Evolutionary conservation across 2,329 filamentous ascomycete species (phyloP).

Genomic region (Penicillium decumbens): DNA sequence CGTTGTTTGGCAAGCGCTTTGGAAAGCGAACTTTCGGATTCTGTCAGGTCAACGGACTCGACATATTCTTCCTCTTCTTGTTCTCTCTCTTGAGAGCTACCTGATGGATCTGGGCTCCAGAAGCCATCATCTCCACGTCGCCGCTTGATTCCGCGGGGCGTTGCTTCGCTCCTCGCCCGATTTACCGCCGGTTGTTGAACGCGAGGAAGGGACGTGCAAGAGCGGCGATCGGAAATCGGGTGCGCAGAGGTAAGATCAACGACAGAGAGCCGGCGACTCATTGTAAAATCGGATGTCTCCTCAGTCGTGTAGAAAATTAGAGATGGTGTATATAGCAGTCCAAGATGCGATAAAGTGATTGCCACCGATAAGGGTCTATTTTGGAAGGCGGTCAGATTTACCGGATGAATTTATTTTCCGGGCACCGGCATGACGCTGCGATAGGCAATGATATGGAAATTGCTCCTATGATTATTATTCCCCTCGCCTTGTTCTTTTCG

Average conservation of each 20-base stretch:
- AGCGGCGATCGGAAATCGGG: not conserved
- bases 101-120: constrained; percentile 2
- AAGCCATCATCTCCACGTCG: constrained; percentile 2
- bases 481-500: not conserved
- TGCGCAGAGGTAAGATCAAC: constrained; percentile 14
- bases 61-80: constrained; percentile 24
- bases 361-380: constrained; percentile 7
- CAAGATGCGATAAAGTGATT: not conserved
- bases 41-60: constrained; percentile 50
- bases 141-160: constrained; percentile 14
- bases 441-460: constrained; percentile 22
- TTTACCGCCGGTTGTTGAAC: not conserved
- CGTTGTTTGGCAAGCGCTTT: constrained; percentile 51
- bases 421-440: constrained; percentile 20
- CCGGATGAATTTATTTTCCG: constrained; percentile 11
- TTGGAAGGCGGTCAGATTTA: constrained; percentile 10
- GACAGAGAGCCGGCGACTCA: constrained; percentile 16
- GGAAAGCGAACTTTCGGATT: constrained; percentile 43
- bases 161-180: not conserved
- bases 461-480: constrained; percentile 1
- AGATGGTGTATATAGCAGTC: not conserved
- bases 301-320: not conserved
- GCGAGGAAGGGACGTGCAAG: constrained; percentile 2
- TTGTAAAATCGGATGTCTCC: not conserved
- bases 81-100: not conserved